Percentiles rank a stretch among this genome's conserved stretches.
Evolutionary conservation across 1,139 yeast genomes (phyloP).

Genomic region (Saccharomycopsis crataegensis): DNA sequence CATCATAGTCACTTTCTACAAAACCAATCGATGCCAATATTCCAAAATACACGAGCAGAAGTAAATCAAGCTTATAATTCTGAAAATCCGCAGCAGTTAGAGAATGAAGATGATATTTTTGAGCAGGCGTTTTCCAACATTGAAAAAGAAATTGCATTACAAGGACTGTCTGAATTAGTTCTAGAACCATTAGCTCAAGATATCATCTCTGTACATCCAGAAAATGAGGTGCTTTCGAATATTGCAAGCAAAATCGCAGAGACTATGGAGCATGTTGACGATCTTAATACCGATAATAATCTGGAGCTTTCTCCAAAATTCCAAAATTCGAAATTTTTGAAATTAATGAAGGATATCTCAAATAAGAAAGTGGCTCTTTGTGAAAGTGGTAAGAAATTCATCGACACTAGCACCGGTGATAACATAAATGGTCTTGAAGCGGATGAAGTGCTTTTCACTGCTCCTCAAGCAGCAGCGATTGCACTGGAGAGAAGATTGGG

Average conservation of each 20-base stretch:
- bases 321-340: slow-evolving; percentile 25
- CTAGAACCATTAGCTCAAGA: slow-evolving; percentile 4
- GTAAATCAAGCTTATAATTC: too few relatives aligned
- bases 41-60: too few relatives aligned
- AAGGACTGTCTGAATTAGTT: slow-evolving; percentile 11
- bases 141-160: slow-evolving; percentile 14
- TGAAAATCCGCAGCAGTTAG: too few relatives aligned
- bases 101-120: slow-evolving; percentile 16
- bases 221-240: slow-evolving; percentile 19
- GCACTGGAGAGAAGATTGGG: slow-evolving; percentile 16
- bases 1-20: too few relatives aligned
- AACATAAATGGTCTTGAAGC: not conserved
- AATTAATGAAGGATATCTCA: slow-evolving; percentile 25
- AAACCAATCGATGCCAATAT: too few relatives aligned
- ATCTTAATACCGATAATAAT: slow-evolving; percentile 8
- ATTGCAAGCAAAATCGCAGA: slow-evolving; percentile 26
- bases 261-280: slow-evolving; percentile 21
- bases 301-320: slow-evolving; percentile 21
- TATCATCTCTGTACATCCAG: slow-evolving; percentile 10
- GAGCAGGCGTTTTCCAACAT: slow-evolving; percentile 20
- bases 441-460: not conserved
- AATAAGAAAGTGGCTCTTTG: slow-evolving; percentile 24
- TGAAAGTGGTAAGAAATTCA: slow-evolving; percentile 24
- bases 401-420: slow-evolving; percentile 26
- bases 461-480: not conserved